A percentile compares a stretch with the other conserved stretches of the same genome.
phyloP scores from a whole-genome alignment of 2,329 filamentous ascomycete genomes.

The Capronia epimyces region DNA sequence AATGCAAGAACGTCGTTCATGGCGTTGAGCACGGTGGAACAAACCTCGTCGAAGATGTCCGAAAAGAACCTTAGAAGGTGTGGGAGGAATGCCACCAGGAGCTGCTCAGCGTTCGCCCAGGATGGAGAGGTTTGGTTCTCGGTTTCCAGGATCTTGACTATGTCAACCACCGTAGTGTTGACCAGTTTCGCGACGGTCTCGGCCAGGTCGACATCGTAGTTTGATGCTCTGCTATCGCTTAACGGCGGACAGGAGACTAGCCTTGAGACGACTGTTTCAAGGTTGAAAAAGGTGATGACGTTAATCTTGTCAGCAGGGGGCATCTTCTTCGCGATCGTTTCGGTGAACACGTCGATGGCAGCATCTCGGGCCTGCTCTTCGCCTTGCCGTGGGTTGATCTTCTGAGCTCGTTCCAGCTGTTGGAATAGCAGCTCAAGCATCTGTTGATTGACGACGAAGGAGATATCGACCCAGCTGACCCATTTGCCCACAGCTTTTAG shows the following conservation, averaged over 20 bases:
- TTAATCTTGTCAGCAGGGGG: constrained; percentile 86
- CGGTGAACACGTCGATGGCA: constrained; percentile 89
- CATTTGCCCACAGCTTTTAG: constrained; percentile 90
- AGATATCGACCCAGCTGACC: constrained; percentile 98
- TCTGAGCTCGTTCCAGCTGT: constrained; percentile 69
- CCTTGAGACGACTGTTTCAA: constrained; percentile 77
- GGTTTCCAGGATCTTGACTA: constrained; percentile 79
- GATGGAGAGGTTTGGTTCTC: constrained; percentile 55
- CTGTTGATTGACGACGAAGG: constrained; percentile 80
- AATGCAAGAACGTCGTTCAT: constrained; percentile 89
- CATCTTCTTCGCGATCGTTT: constrained; percentile 98
- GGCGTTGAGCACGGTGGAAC: constrained; percentile 88
- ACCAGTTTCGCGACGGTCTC: constrained; percentile 94
- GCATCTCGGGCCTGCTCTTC: constrained; percentile 82
- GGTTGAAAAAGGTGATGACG: constrained; percentile 84
- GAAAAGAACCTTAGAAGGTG: constrained; percentile 90
- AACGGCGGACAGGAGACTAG: constrained; percentile 78
- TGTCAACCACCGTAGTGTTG: constrained; percentile 80
- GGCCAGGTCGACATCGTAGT: constrained; percentile 91
- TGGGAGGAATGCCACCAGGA: constrained; percentile 77
- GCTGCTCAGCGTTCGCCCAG: constrained; percentile 69
- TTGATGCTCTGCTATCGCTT: constrained; percentile 70
- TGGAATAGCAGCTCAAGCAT: constrained; percentile 83
- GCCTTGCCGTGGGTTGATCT: constrained; percentile 57
- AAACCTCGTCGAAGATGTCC: constrained; percentile 97